Base-by-base conservation (phyloP, 305 asterid genomes). In the Rubia balearica region DNA sequence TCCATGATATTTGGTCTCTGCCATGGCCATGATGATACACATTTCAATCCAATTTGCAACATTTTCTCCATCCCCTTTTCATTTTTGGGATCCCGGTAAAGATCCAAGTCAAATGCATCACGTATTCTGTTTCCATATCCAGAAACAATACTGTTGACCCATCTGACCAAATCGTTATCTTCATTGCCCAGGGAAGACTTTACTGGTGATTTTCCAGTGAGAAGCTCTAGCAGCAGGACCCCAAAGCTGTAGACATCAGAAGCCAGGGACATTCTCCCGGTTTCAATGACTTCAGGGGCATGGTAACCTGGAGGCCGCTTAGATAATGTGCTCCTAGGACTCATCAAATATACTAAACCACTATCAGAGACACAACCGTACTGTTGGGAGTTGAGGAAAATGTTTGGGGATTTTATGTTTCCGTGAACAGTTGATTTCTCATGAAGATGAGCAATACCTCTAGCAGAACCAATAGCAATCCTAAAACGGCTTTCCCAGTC, bases 51-150 rank as follows among this genome's bases (percentile, higher is more conserved):
- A 70, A 81, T 81, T 53, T 76, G 82, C 78, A 83, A 60, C 84
- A 78, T 81, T 79, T 79, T 81, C 49, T 81, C 85, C 83, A 83
- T 77, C 74, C 81, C 84, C 48, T 77, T 83, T 74, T 83, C 87
- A 62, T 81, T 81, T 46, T 79, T 75, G 5, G 85, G 84, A 62
- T 77, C 74, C 74, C 79, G 81, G 72, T 77, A 55, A 55, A 83
- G 83, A 70, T 81, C 78, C 43, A 85, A 72, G 38, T 77, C 89
- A 62, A 85, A 83, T 57, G 3, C 61, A 17, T 55, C 61, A n/a
- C 24, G 30, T 1, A 21, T 6, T 3, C 61, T 6, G 30, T 8
- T 56, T 7, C 30, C 24, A 56, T 27, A 56, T 56, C 17, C 61
- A 19, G 30, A 56, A 1, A 7, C 61, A n/a, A 21, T 49, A 16